Evolutionary conservation across 768 basidiomycete genomes (phyloP), one percentile per base, ranked within the genome.

Genomic region (Rhodosporidiobolus sp.): DNA sequence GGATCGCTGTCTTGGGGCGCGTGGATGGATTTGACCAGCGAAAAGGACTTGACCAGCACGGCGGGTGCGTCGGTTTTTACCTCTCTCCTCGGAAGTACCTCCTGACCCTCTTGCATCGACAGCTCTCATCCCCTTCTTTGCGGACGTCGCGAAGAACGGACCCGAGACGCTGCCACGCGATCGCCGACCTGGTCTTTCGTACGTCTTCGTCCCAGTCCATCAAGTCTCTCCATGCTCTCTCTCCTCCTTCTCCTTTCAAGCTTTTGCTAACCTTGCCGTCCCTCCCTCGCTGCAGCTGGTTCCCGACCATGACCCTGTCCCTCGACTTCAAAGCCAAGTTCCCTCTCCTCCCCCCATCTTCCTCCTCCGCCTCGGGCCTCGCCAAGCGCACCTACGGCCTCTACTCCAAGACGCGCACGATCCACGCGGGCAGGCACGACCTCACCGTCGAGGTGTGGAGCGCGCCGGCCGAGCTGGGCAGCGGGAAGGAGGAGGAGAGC

Each of bases 381-480:
- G 63, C 56, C 4, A 58, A 30, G 17, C 67, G 62, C 1, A 72
- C 71, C 19, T 46, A 69, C 48, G 72, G 72, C 22, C 22, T 73
- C 8, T 73, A 65, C 49, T 64, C 72, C 12, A 56, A 46, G 17
- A 62, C 67, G 12, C 65, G 69, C 38, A 20, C 48, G 22, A 73
- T 73, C 34, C 58, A 65, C 50, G 58, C 55, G 5, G 72, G 72
- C 5, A 32, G 72, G 4, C 72, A 73, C 50, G 72, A 73, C 55
- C 38, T 69, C 14, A 73, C 72, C 24, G 72, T 73, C 28, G 72
- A 73, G 38, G 67, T 69, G 28, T 73, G 72, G 72, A 68, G 63
- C 17, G 59, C 52, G n/a, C 67, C 67, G 9, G 17, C n/a, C 0
- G 72, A 69, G 11, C 32, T 73, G 17, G 67, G 72, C 22, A 63